Evolutionary conservation across 768 basidiomycete genomes (phyloP).

Genomic region (Boletus tomentosulus): DNA sequence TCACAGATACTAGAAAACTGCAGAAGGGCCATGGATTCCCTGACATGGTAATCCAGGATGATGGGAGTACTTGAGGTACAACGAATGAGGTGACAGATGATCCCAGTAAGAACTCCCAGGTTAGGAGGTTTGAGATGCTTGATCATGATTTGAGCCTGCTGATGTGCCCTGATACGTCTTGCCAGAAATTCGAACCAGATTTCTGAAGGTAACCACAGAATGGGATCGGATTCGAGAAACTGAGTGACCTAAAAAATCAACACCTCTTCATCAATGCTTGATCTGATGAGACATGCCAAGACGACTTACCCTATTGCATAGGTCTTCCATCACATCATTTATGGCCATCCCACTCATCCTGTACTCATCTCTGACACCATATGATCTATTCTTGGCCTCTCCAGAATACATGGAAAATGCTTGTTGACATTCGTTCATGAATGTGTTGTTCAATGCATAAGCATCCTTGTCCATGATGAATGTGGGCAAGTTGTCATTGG

Average conservation of each 20-base stretch:
- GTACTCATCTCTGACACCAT: slow-evolving; percentile 7
- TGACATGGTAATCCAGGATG: not conserved
- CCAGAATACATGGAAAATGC: slow-evolving; percentile 1
- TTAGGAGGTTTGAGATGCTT: not conserved
- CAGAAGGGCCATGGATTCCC: not conserved
- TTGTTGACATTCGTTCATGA: not conserved
- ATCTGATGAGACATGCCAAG: too few relatives aligned
- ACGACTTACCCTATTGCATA: not conserved
- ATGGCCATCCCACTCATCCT: too few relatives aligned
- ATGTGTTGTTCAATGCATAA: slow-evolving; percentile 4
- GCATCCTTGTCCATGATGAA: slow-evolving; percentile 1
- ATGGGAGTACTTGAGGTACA: too few relatives aligned
- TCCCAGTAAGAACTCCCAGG: slow-evolving; percentile 3
- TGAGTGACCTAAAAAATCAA: not conserved
- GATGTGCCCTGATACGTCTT: not conserved
- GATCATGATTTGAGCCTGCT: not conserved
- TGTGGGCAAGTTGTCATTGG: not conserved
- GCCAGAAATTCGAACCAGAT: slow-evolving; percentile 9
- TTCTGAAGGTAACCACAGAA: slow-evolving; percentile 2
- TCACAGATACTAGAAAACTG: too few relatives aligned
- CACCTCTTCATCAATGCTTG: too few relatives aligned
- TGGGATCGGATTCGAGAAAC: slow-evolving; percentile 2
- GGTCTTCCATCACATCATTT: not conserved
- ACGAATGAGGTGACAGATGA: too few relatives aligned
- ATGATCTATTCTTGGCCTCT: slow-evolving; percentile 1